phyloP scores from a whole-genome alignment of 805 yeast genomes.

The Metschnikowia reukaufii region DNA sequence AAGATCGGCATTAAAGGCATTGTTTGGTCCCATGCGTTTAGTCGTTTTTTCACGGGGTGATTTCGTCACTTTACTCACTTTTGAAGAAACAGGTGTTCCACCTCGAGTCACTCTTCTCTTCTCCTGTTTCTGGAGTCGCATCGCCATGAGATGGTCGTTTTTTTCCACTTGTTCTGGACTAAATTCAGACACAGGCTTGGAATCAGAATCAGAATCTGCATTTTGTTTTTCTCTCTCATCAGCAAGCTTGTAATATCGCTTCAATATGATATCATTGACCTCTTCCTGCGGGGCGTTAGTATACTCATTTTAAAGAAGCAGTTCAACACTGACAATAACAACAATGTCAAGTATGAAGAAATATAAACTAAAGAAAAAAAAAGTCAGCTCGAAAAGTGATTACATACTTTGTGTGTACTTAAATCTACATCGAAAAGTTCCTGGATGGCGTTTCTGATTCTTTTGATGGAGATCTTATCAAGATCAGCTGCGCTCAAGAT shows the following conservation, averaged over 20 bases:
- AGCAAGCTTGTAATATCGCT: conserved; percentile 51
- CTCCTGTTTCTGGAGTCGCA: conserved; percentile 40
- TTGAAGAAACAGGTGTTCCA: conserved; percentile 8
- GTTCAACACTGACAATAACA: too few species aligned
- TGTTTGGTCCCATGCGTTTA: conserved; percentile 24
- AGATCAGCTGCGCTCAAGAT: conserved; percentile 70
- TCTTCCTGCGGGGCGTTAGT: conserved; percentile 44
- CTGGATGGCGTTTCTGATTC: conserved; percentile 69
- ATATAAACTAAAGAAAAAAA: not conserved
- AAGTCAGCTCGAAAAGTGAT: not conserved
- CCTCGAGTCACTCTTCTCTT: conserved; percentile 15
- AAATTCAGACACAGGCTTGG: conserved; percentile 11
- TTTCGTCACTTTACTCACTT: conserved; percentile 16
- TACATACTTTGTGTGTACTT: conserved; percentile 43
- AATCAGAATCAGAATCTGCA: not conserved
- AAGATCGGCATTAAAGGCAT: conserved; percentile 45
- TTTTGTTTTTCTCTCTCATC: conserved; percentile 30
- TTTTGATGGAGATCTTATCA: conserved; percentile 67
- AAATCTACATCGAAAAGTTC: conserved; percentile 62
- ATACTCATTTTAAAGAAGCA: not conserved
- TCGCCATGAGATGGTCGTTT: conserved; percentile 55
- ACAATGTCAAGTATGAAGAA: not conserved
- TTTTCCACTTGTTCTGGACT: conserved; percentile 31
- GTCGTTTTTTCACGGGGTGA: not conserved
- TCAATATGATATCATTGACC: conserved; percentile 59